These are phyloP conservation scores for Naumovozyma baii DNA, from an alignment of 805 yeast genomes.

Conservation along the genomic window DNA sequence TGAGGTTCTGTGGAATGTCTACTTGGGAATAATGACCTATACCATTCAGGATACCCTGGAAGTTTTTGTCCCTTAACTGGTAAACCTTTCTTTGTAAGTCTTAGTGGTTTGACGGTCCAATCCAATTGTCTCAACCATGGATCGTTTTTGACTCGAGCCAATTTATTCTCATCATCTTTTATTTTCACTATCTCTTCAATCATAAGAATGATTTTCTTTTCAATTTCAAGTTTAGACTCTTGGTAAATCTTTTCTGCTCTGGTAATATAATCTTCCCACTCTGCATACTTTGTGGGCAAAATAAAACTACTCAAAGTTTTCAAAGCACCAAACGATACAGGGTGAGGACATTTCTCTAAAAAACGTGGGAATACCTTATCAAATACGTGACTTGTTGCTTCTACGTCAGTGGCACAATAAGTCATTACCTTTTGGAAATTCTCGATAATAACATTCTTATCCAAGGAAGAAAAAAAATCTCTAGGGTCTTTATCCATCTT, in stretches of 20 bases:
- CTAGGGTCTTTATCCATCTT: constrained; percentile 58
- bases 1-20: constrained; percentile 36
- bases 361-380: constrained; percentile 62
- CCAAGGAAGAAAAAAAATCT: constrained; percentile 49
- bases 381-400: constrained; percentile 62
- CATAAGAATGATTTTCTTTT: constrained; percentile 45
- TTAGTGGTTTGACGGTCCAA: constrained; percentile 62
- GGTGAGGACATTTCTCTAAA: constrained; percentile 69
- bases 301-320: constrained; percentile 63
- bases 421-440: constrained; percentile 52
- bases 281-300: constrained; percentile 57
- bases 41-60: constrained; percentile 95
- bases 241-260: constrained; percentile 61
- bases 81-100: constrained; percentile 56
- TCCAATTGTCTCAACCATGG: constrained; percentile 89
- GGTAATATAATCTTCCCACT: constrained; percentile 66
- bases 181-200: constrained; percentile 49
- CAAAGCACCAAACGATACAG: constrained; percentile 85
- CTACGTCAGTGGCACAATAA: constrained; percentile 83
- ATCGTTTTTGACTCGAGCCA: constrained; percentile 37
- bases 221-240: constrained; percentile 46
- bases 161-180: constrained; percentile 33
- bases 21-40: constrained; percentile 43
- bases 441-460: constrained; percentile 43
- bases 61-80: constrained; percentile 66